A percentile compares a stretch with the other conserved stretches of the same genome.
These are phyloP conservation scores for Umbelopsis vinacea DNA, from an alignment of 192 early-diverging fungal genomes.

Conservation along the genomic window DNA sequence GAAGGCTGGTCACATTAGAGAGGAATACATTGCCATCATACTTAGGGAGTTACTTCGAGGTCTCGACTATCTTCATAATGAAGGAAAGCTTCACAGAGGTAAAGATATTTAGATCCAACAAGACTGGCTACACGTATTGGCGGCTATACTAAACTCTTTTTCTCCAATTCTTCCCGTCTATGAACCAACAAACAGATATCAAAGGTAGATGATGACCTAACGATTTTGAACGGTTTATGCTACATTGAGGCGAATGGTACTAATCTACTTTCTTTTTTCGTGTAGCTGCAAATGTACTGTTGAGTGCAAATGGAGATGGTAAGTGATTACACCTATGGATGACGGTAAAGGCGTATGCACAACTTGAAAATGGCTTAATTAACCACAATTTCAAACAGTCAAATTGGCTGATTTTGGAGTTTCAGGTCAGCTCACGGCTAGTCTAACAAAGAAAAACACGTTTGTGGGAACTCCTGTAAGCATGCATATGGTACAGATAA, in stretches of 20 bases:
- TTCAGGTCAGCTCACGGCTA: constrained; percentile 91
- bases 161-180: background rate
- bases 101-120: background rate
- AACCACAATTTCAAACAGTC: constrained; percentile 45
- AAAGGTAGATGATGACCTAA: constrained; percentile 63
- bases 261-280: background rate
- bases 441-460: constrained; percentile 93
- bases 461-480: constrained; percentile 95
- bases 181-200: constrained; percentile 66
- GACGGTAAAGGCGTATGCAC: background rate
- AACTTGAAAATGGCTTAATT: constrained; percentile 4
- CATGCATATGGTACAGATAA: background rate
- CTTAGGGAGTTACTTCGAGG: constrained; percentile 86
- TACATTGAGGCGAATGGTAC: background rate
- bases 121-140: background rate
- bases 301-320: constrained; percentile 72
- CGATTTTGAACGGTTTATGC: background rate
- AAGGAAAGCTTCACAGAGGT: constrained; percentile 87
- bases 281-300: constrained; percentile 81
- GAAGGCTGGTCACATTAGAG: constrained; percentile 82
- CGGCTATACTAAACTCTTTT: constrained; percentile 3
- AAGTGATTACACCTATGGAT: background rate
- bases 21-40: constrained; percentile 93
- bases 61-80: constrained; percentile 89
- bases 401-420: constrained; percentile 99